Evolutionary conservation across 257 asterid genomes (phyloP), one percentile per base, ranked within the genome.

Genomic region (Haberlea rhodopensis): DNA sequence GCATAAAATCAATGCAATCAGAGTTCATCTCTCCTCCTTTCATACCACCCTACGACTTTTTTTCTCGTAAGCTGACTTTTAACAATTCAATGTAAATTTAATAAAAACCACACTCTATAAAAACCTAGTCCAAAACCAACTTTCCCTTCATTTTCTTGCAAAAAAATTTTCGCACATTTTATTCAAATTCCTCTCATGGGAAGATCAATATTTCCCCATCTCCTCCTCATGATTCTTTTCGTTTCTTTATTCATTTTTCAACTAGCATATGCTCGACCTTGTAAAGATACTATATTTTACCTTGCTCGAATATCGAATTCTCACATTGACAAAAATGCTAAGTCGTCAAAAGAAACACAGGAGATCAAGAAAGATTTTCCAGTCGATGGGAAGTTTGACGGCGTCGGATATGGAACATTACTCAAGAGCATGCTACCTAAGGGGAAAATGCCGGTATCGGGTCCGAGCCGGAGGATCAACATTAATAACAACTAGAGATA

Each of bases 391-490:
- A 69, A 63, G 73, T 15, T 25, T 3, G 70, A 13, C 15, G 49
- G 60, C 28, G 16, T 46, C 8, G 56, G 19, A 2, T 18, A 52
- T 6, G 72, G 45, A 6, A 76, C 73, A 3, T 31, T 69, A 2
- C 51, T 77, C 19, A 71, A 71, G 77, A 52, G 25, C 80, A 74
- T 74, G 85, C 63, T 74, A 46, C 79, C 85, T 6, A 75, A 70
- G 46, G 85, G 83, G 27, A 46, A 20, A 3, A 21, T 61, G 9
- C 81, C 70, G 7, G n/a, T 25, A 10, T 81, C 86, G 19, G 86
- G 86, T 32, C 86, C 81, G 0, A 77, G 86, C 54, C 37, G 56
- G 37, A 54, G 73, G 37, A 69, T 77, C 70, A 77, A 81, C 62
- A 52, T 59, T 26, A 25, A 21, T 34, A 77, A 72, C 16, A 75